Evolutionary conservation across 164 flowering plant species (phyloP), one percentile per base, ranked within the genome.

Genomic region (Umbilicus rupestris): DNA sequence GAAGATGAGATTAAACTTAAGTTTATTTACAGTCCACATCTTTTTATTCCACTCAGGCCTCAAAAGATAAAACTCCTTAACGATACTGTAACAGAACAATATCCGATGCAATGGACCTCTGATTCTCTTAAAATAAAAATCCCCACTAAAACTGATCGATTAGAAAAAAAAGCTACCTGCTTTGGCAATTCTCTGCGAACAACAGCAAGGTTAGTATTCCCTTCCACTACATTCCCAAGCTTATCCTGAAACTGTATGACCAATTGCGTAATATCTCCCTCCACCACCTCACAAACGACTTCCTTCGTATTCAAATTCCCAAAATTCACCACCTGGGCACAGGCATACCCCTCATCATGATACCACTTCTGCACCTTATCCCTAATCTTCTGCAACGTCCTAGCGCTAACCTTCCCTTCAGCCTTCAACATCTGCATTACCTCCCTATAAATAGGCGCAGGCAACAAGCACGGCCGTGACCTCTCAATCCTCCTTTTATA

Each of bases 251-350:
- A 92, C 76, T 92, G 99, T 5, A 95, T 72, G 28, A 70, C 81
- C 75, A 87, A 11, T 8, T 55, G 97, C 5, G 90, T 71, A 19
- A 47, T 47, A n/a, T 95, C 97, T 39, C 99, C 97, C 73, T 95
- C 99, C 68, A 88, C 96, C 39, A 95, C 97, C 84, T 95, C 99
- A 65, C 99, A 95, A n/a, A 92, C 97, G 7, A 95, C 91, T 73
- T 95, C 97, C 67, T 80, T 82, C 0, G 97, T 95, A 69, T 95
- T 92, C 86, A 95, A 77, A 70, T 95, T 92, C 65, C 99, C 99
- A 68, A 95, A 95, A 79, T 95, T 95, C 62, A 92, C 97, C 15
- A 95, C 99, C 71, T 95, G 97, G 0, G 97, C 99, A 50, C 97
- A 92, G 0, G 96, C 97, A 66, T 95, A 92, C 62, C 99, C 99